A percentile compares a stretch with the other conserved stretches of the same genome.
Conservation (phyloP, 1,284 basidiomycete genomes). For the Rhodotorula sp. region DNA sequence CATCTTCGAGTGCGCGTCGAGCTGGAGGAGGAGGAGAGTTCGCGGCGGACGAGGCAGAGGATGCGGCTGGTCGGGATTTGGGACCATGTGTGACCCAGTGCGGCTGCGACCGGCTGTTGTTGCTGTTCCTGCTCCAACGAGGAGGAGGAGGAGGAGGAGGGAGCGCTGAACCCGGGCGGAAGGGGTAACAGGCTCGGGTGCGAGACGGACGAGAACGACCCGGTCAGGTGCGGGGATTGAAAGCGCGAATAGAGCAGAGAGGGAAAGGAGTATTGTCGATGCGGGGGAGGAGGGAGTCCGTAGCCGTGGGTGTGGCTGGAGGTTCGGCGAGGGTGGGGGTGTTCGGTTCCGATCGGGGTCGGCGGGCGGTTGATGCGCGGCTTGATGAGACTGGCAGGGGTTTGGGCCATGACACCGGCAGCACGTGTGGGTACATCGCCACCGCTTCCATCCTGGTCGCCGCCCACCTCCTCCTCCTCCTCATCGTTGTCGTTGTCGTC, state of each 20-base stretch:
- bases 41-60: constrained; percentile 58
- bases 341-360: background rate
- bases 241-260: constrained; percentile 58
- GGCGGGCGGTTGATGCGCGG: background rate
- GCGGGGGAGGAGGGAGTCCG: constrained; percentile 32
- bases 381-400: background rate
- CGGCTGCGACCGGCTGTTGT: constrained; percentile 67
- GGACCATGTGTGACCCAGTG: constrained; percentile 83
- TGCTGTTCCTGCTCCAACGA: background rate
- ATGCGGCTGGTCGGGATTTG: constrained; percentile 81
- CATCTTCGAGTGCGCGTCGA: constrained; percentile 39
- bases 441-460: constrained; percentile 6
- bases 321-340: background rate
- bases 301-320: constrained; percentile 7
- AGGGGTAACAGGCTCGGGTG: constrained; percentile 57
- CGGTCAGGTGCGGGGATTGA: constrained; percentile 71
- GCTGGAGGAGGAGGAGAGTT: background rate
- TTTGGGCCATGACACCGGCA: no score
- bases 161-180: constrained; percentile 64
- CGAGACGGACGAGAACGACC: constrained; percentile 48
- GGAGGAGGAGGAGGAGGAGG: constrained; percentile 31
- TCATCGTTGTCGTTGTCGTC: background rate
- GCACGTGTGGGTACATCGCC: background rate
- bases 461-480: background rate
- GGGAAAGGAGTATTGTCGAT: constrained; percentile 49